Base-by-base conservation (phyloP, 805 yeast species). In the Ascoidea rubescens region DNA sequence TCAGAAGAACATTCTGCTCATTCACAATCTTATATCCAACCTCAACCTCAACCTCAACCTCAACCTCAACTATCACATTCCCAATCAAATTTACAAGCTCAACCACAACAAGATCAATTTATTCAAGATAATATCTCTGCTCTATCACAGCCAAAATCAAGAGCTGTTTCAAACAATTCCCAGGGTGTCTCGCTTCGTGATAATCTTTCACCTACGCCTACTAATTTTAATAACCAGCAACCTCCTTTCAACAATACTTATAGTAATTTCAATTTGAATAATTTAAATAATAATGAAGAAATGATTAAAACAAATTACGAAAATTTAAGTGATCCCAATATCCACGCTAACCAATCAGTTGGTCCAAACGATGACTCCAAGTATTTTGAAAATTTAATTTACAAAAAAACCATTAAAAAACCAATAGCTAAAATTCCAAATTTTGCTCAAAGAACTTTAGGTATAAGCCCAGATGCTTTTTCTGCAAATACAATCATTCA, bases 401-500 rank as follows among this genome's bases (percentile, higher is more conserved):
- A 37, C 14, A 10, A 8, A 37, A 37, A 14, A 37, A 37, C 14
- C 14, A 37, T 37, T 37, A 8, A 37, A 37, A 51, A 47, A 28
- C 54, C 53, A 30, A 33, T 55, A 10, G 51, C 50, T 48, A 50
- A 12, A 1, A 55, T 56, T 4, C 57, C 57, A 17, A 14, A 14
- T 6, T 51, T 51, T 17, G 12, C 53, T 30, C 57, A 55, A 46
- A 50, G 49, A 12, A 45, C 51, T 5, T 50, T 55, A 17, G 57
- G 57, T 6, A 28, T 55, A 30, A 50, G 50, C 17, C 46, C 37
- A 16, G 53, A 47, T n/a, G 51, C 53, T 4, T 53, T 55, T 45
- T 37, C 52, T 5, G 32, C 51, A 21, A 55, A 55, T 37, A 46
- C 57, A 5, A 21, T 52, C 21, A 53, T 54, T 55, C 58, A 55